Evolutionary conservation across 2,329 filamentous ascomycete species (phyloP).

Genomic region (Sclerotinia borealis): DNA sequence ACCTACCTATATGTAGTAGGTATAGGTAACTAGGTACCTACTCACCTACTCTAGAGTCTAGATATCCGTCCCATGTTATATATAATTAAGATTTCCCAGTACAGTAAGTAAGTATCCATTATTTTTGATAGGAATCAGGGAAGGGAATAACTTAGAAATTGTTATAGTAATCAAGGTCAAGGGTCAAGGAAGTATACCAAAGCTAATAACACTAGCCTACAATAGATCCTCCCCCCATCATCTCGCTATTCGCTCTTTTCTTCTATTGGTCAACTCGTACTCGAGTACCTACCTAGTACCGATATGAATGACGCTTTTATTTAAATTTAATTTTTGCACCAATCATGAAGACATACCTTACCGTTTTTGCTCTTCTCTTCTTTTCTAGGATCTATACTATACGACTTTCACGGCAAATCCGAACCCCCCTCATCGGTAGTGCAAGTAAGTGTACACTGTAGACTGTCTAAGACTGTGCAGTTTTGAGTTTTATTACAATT

Average conservation of each 20-base stretch:
- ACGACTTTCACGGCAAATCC: conserved; percentile 17
- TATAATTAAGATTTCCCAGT: too few relatives aligned
- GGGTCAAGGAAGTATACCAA: too few relatives aligned
- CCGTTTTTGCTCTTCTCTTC: neutral
- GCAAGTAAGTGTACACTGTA: neutral
- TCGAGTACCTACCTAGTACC: rapidly evolving
- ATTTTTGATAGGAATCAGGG: neutral
- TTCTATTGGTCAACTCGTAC: neutral
- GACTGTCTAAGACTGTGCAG: neutral
- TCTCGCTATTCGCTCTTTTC: conserved; percentile 7
- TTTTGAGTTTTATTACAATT: too few relatives aligned
- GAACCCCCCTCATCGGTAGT: conserved; percentile 13
- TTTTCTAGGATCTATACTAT: conserved; percentile 3
- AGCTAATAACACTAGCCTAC: too few relatives aligned
- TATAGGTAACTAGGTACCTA: too few relatives aligned
- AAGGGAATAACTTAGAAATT: neutral
- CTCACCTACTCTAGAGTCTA: too few relatives aligned
- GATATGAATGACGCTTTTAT: conserved; percentile 2
- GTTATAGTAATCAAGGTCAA: neutral
- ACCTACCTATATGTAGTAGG: too few relatives aligned
- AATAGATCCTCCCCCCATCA: neutral
- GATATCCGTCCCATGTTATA: too few relatives aligned
- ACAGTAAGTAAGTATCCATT: too few relatives aligned
- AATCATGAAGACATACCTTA: neutral
- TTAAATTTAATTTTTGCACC: too few relatives aligned